Base-by-base conservation (phyloP, 257 asterid species). In the Penstemon barbatus region DNA sequence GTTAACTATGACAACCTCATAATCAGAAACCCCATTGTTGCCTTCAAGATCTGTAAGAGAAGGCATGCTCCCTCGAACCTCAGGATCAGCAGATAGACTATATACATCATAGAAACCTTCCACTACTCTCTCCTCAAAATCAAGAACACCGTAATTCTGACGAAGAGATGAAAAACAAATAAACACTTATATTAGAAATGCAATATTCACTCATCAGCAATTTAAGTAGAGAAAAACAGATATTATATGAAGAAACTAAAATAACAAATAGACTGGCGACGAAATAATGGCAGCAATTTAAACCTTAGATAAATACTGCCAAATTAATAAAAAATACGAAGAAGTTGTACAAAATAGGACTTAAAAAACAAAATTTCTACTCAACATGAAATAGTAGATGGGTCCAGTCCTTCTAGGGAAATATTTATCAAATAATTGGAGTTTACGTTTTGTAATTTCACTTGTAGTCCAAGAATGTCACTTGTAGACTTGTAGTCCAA, bases 71-170 rank as follows among this genome's bases (percentile, higher is more conserved):
- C 90, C 99, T 63, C 86, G 85, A 69, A 52, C 78, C 69, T 85
- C 73, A 42, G 85, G 75, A 74, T 91, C 88, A 44, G 87, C 71
- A 65, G 89, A 87, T 69, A 88, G 90, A 70, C 79, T 85, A 80
- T 89, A 83, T 55, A 89, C 85, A 78, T 94, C 99, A 75, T 89
- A 94, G 83, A 94, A 94, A 57, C 99, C 98, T 85, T 94, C 99
- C 72, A 84, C 94, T 44, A 94, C 86, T 77, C 79, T 91, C 82
- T 94, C 98, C 73, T 81, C 95, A 71, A 89, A 91, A 78, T 94
- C 99, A 57, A 94, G 89, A 66, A 87, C 83, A 50, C 95, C 87
- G 48, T 87, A 91, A 81, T 86, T 86, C 99, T 94, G 89, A 62
- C 53, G 73, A 61, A 49, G 48, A 66, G 8, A 70, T 18, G 57